These are phyloP conservation scores for Allomyces macrogynus DNA, from an alignment of 192 early-diverging fungal genomes.

Conservation along the genomic window DNA sequence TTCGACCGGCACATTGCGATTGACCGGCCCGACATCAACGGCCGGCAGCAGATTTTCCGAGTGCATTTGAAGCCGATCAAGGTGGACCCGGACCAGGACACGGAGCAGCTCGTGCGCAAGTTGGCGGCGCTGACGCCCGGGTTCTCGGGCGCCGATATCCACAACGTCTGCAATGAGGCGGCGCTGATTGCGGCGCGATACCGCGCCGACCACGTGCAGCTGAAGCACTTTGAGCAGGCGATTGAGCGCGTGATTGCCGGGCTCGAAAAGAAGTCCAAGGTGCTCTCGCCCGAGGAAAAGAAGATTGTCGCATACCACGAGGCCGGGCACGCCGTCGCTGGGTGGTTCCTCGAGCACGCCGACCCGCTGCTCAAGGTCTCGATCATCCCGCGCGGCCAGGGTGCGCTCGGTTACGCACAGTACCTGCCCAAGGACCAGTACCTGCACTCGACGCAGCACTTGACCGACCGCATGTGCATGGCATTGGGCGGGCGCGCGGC, in stretches of 20 bases:
- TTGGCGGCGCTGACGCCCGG: constrained; percentile 92
- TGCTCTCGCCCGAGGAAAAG: constrained; percentile 91
- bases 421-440: constrained; percentile 96
- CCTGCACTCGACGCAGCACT: constrained; percentile 74
- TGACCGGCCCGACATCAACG: constrained; percentile 91
- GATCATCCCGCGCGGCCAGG: constrained; percentile 90
- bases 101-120: constrained; percentile 56
- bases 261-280: constrained; percentile 89
- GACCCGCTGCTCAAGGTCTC: constrained; percentile 94
- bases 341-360: constrained; percentile 92
- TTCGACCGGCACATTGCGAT: constrained; percentile 97
- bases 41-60: constrained; percentile 85
- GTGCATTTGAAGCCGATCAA: constrained; percentile 86
- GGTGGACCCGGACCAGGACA: constrained; percentile 50
- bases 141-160: constrained; percentile 93
- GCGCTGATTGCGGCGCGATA: constrained; percentile 88
- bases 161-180: constrained; percentile 97
- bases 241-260: constrained; percentile 98
- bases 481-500: constrained; percentile 62
- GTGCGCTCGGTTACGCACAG: constrained; percentile 97
- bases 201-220: constrained; percentile 51
- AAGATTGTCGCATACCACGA: constrained; percentile 98
- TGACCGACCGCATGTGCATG: constrained; percentile 85
- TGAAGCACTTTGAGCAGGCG: constrained; percentile 86
- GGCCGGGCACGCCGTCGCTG: constrained; percentile 94